Evolutionary conservation across 139 green algal genomes (phyloP).

Genomic region (Nannochloris sp.): DNA sequence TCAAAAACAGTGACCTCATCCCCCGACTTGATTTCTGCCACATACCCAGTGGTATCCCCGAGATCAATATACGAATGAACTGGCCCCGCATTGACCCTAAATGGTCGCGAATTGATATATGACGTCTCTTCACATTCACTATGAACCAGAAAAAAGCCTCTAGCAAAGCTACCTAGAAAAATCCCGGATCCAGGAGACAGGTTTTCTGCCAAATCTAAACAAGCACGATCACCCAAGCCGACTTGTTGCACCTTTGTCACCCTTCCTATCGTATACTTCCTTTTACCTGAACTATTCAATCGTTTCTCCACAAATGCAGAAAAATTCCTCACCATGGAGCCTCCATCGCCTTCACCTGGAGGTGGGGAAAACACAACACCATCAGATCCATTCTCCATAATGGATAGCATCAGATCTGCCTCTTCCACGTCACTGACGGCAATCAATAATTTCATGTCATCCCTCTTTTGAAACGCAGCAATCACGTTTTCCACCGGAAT

Average conservation of each 20-base stretch:
- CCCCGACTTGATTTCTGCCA: conserved; percentile 65
- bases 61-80: conserved; percentile 69
- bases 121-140: conserved; percentile 51
- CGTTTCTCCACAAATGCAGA: conserved; percentile 38
- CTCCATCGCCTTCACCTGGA: too few relatives aligned
- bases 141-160: conserved; percentile 82
- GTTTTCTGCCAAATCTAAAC: conserved; percentile 55
- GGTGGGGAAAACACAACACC: conserved; percentile 68
- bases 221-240: conserved; percentile 75
- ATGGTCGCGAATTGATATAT: conserved; percentile 82
- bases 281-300: conserved; percentile 1
- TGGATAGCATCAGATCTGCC: conserved; percentile 57
- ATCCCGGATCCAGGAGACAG: conserved; percentile 76
- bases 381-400: conserved; percentile 65
- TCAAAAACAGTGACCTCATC: conserved; percentile 59
- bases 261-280: conserved; percentile 23
- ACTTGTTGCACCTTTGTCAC: conserved; percentile 46
- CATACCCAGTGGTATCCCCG: conserved; percentile 53
- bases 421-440: conserved; percentile 34
- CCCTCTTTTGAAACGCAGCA: conserved; percentile 44
- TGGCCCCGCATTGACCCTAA: conserved; percentile 87
- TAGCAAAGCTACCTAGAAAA: conserved; percentile 79
- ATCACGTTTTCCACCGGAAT: conserved; percentile 94
- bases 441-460: conserved; percentile 44
- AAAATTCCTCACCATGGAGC: conserved; percentile 29